phyloP scores from a whole-genome alignment of 805 yeast species.

The Metschnikowia bowlesiae region DNA sequence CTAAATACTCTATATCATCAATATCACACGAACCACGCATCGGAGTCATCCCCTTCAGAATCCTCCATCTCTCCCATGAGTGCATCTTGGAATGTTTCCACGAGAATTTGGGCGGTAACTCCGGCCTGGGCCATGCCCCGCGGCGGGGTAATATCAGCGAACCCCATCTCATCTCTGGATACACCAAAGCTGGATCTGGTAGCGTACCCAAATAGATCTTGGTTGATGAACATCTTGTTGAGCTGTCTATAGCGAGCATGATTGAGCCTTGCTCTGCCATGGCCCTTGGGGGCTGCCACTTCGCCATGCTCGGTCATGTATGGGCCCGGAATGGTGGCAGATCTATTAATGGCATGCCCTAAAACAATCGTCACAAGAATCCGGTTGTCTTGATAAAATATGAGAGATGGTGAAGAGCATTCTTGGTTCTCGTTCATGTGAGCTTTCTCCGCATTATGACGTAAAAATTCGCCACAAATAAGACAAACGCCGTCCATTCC shows the following conservation, averaged over 20 bases:
- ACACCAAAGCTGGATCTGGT: slow-evolving; percentile 21
- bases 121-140: neutral
- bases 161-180: slow-evolving; percentile 1
- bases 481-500: slow-evolving; percentile 30
- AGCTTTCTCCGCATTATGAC: neutral
- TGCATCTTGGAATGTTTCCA: slow-evolving; percentile 1
- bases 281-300: slow-evolving; percentile 51
- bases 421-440: slow-evolving; percentile 1
- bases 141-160: neutral
- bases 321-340: slow-evolving; percentile 50
- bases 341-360: slow-evolving; percentile 1
- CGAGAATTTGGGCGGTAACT: neutral
- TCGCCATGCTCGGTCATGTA: slow-evolving; percentile 76
- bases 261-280: slow-evolving; percentile 56
- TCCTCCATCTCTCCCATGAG: neutral
- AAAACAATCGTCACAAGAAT: neutral
- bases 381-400: slow-evolving; percentile 4
- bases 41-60: slow-evolving; percentile 5
- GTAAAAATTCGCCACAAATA: slow-evolving; percentile 26
- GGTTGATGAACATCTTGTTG: slow-evolving; percentile 58
- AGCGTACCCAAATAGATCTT: slow-evolving; percentile 49
- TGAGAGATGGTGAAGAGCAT: slow-evolving; percentile 8
- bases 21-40: neutral
- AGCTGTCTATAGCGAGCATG: slow-evolving; percentile 51
- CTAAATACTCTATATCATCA: neutral